Evolutionary conservation across 2,329 filamentous ascomycete species (phyloP), one percentile per base, ranked within the genome.

Genomic region (Zasmidium angulare): DNA sequence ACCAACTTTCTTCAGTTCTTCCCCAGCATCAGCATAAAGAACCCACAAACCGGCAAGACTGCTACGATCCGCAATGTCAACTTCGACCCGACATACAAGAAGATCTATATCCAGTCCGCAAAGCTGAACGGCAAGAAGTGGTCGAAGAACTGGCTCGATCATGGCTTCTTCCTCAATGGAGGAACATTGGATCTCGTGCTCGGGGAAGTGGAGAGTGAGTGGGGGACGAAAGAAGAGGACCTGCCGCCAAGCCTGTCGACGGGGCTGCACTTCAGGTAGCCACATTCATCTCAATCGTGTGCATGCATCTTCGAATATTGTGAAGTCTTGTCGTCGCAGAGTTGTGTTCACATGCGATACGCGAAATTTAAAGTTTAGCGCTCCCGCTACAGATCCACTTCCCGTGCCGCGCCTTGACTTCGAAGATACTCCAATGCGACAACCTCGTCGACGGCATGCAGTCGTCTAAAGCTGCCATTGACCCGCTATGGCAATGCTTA

Each of bases 131-230:
- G 87, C 0, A 57, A 81, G 69, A 29, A 60, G 0, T 91, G 88
- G 86, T 74, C 80, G 56, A 84, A 84, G 76, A 78, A 81, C 46
- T 91, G 88, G 88, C 72, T 90, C 12, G 79, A 78, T 20, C 90
- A 83, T 17, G 86, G 89, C 64, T 73, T 91, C 22, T 90, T 90
- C 71, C 82, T 80, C 1, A 69, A 82, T 2, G 86, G 86, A 9
- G 87, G 86, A 0, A 84, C 77, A 1, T 71, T 90, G 66, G 84
- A 89, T 46, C 89, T 88, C 69, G 81, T 84, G 19, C 75, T 90
- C n/a, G 87, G 87, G 0, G 64, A 69, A 7, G 72, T 78, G 23
- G 70, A 70, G 58, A 75, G 68, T 23, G 60, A 63, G 7, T 83
- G 81, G 81, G 82, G 84, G 55, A 78, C 71, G 7, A 79, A 78